phyloP scores from a whole-genome alignment of 176 grass and related monocot genomes.

The Oryza australiensis region DNA sequence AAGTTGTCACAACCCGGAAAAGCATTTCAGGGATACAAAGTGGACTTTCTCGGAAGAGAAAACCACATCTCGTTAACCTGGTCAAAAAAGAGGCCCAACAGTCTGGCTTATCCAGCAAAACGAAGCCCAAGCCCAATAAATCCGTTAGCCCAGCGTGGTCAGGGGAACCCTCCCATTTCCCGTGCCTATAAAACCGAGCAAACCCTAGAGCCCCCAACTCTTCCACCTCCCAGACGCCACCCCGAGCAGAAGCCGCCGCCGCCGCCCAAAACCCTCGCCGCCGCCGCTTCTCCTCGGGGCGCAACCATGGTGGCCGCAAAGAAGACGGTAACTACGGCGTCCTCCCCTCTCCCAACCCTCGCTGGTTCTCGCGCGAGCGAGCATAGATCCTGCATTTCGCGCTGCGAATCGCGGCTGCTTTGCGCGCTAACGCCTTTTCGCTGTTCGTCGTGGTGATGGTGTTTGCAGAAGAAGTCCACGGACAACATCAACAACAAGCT shows the following conservation, averaged over 20 bases:
- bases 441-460: neutral
- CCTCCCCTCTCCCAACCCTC: neutral
- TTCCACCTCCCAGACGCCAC: slow-evolving; percentile 23
- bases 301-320: slow-evolving; percentile 73
- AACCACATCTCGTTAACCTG: neutral
- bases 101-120: neutral
- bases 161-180: neutral
- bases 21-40: too few relatives aligned
- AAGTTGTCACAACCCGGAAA: too few relatives aligned
- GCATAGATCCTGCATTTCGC: neutral
- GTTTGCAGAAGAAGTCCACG: slow-evolving; percentile 77
- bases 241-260: slow-evolving; percentile 37
- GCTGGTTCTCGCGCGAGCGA: neutral
- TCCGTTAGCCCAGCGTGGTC: neutral
- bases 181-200: neutral
- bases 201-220: slow-evolving; percentile 25
- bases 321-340: slow-evolving; percentile 57
- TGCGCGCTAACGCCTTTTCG: neutral
- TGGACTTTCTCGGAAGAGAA: too few relatives aligned
- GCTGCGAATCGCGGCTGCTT: too few relatives aligned
- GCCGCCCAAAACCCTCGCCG: slow-evolving; percentile 7
- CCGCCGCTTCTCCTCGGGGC: slow-evolving; percentile 19
- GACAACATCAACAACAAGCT: slow-evolving; percentile 98
- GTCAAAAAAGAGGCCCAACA: neutral
- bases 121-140: neutral